Percentiles rank a stretch among this genome's conserved stretches.
Conservation (phyloP, 2,329 filamentous ascomycete species). For the Lasiodiplodia citricola region DNA sequence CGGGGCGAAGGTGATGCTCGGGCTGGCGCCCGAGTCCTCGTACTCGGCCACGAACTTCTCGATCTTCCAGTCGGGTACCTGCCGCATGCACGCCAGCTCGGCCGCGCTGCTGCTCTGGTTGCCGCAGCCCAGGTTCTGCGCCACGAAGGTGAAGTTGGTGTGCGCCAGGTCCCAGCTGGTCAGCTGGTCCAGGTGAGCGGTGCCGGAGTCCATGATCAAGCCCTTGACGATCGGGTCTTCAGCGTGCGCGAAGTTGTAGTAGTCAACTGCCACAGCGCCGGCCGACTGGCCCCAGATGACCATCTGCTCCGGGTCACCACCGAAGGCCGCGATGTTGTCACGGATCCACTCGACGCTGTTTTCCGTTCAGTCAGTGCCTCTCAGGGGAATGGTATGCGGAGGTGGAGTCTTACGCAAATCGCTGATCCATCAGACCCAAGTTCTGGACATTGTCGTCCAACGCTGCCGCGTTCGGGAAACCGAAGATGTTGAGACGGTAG, state of each 20-base stretch:
- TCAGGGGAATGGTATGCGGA: constrained; percentile 26
- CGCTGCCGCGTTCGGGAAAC: constrained; percentile 33
- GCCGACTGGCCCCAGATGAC: constrained; percentile 39
- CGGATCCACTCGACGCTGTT: constrained; percentile 45
- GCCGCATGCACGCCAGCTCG: constrained; percentile 46
- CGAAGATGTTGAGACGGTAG: constrained; percentile 47
- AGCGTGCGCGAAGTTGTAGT: constrained; percentile 55
- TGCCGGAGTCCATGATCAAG: constrained; percentile 57
- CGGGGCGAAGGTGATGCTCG: constrained; percentile 37
- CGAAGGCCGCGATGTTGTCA: constrained; percentile 51
- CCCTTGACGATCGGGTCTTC: constrained; percentile 56
- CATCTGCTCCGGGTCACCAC: constrained; percentile 52
- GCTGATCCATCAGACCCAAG: constrained; percentile 47
- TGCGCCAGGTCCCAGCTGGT: constrained; percentile 34
- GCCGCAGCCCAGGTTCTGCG: constrained; percentile 43
- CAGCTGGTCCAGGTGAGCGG: constrained; percentile 41
- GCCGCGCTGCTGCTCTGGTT: constrained; percentile 30
- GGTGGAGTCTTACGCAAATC: constrained; percentile 34
- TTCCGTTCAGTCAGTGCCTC: background rate
- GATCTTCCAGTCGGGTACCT: constrained; percentile 37
- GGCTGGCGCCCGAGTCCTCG: constrained; percentile 34
- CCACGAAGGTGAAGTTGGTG: constrained; percentile 48
- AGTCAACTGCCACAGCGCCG: constrained; percentile 42
- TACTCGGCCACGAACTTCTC: constrained; percentile 41
- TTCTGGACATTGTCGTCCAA: constrained; percentile 35